phyloP scores from a whole-genome alignment of 345 rosid genomes.

The Alliaria petiolata region DNA sequence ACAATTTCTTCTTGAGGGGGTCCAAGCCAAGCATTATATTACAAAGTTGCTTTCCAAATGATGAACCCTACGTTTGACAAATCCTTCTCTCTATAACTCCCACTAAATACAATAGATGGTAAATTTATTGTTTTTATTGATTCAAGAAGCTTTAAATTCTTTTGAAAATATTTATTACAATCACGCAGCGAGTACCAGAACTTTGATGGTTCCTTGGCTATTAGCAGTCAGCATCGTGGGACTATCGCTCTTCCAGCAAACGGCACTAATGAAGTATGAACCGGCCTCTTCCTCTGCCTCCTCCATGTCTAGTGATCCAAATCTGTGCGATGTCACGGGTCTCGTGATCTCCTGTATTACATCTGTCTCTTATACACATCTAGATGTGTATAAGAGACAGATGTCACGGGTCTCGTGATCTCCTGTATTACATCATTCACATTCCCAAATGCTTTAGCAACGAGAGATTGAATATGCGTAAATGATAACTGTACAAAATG shows the following conservation, averaged over 20 bases:
- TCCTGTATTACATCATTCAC: conserved; percentile 52
- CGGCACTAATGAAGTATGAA: conserved; percentile 89
- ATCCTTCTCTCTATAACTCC: conserved; percentile 15
- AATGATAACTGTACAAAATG: conserved; percentile 35
- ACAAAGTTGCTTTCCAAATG: conserved; percentile 12
- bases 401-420: conserved; percentile 72
- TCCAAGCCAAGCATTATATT: conserved; percentile 20
- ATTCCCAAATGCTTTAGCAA: conserved; percentile 4
- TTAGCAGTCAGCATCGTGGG: conserved; percentile 93
- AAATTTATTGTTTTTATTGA: conserved; percentile 12
- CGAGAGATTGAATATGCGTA: background rate
- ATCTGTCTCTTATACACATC: no score
- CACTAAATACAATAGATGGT: conserved; percentile 10
- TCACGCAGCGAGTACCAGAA: conserved; percentile 79
- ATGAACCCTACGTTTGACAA: conserved; percentile 15
- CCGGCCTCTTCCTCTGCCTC: conserved; percentile 81
- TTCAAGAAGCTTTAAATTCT: background rate
- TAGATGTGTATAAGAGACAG: no score
- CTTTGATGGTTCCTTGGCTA: conserved; percentile 98
- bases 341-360: conserved; percentile 45
- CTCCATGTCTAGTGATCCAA: conserved; percentile 86
- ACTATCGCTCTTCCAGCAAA: conserved; percentile 97
- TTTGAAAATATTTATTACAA: background rate
- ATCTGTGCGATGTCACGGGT: conserved; percentile 80
- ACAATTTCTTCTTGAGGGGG: conserved; percentile 9